Base-by-base conservation (phyloP, 208 protist genomes). In the Lotmaria passim region DNA sequence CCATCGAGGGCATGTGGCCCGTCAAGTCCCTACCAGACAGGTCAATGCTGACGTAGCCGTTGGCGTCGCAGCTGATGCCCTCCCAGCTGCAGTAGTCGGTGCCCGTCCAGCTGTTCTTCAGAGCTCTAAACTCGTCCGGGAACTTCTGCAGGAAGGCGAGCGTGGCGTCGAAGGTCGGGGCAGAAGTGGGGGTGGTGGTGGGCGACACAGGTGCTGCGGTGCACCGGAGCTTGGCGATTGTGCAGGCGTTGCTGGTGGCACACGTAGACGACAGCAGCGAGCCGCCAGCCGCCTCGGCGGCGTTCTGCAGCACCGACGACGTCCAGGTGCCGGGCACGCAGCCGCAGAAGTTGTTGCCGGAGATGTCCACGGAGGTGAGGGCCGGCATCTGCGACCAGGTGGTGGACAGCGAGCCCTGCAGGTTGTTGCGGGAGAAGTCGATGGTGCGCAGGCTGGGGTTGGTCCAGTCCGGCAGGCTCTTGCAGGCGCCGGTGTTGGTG, bases 31-130 rank as follows among this genome's bases (percentile, higher is more conserved):
- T 39, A 23, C 47, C 56, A 39, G 62, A 48, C 3, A 77, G 56
- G 64, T 67, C 39, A 36, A 77, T 56, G 38, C 44, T 64, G 38
- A 73, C 68, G 33, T 64, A 24, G 28, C 57, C 58, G 70, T 30
- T 31, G 17, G 50, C 43, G 28, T 66, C 61, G 70, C 70, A 76
- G 26, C n/a, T 65, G 47, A 76, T 31, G 33, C 61, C 60, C 3
- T 11, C 6, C 55, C 51, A 76, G 44, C 46, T 65, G 61, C 70
- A 76, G 61, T 60, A 76, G 55, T 76, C 31, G 1, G 60, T 52
- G 53, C 66, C 52, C 14, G 15, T 44, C 66, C 66, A 72, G 23
- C 15, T 0, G 14, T 7, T 21, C 39, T 12, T 2, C n/a, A 70
- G 52, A 8, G 12, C 23, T 8, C 8, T 7, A 21, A 70, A 44